A percentile compares a stretch with the other conserved stretches of the same genome.
phyloP scores from a whole-genome alignment of 306 rosid genomes.

The Dalbergia cultrata region DNA sequence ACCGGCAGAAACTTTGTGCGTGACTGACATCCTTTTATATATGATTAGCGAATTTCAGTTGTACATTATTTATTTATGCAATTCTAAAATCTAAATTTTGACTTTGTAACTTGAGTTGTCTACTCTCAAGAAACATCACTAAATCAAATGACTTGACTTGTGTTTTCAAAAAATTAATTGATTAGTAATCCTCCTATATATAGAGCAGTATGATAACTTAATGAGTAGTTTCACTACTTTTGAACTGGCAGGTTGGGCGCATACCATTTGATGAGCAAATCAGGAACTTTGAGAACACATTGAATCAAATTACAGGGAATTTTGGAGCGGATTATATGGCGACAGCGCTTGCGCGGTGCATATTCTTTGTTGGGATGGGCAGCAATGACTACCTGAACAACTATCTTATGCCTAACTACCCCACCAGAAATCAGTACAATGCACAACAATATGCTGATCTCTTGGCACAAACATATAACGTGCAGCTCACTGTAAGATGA shows the following conservation, averaged over 20 bases:
- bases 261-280: conserved; percentile 84
- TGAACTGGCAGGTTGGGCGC: conserved; percentile 69
- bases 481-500: conserved; percentile 73
- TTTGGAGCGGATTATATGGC: conserved; percentile 69
- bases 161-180: background rate
- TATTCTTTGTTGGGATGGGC: conserved; percentile 94
- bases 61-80: background rate
- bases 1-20: conserved; percentile 93
- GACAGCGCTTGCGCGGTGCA: conserved; percentile 54
- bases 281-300: conserved; percentile 78
- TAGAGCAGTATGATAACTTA: background rate
- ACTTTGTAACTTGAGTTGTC: no score
- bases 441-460: conserved; percentile 76
- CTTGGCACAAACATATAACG: conserved; percentile 65
- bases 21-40: background rate
- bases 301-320: conserved; percentile 63
- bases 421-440: conserved; percentile 75
- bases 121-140: conserved; percentile 25
- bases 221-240: background rate
- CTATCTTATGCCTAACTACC: conserved; percentile 92
- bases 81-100: background rate
- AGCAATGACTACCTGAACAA: conserved; percentile 96
- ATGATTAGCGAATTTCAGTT: background rate
- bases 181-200: background rate
- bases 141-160: background rate